phyloP scores from a whole-genome alignment of 768 basidiomycete species.

The Crassisporium funariophilum region DNA sequence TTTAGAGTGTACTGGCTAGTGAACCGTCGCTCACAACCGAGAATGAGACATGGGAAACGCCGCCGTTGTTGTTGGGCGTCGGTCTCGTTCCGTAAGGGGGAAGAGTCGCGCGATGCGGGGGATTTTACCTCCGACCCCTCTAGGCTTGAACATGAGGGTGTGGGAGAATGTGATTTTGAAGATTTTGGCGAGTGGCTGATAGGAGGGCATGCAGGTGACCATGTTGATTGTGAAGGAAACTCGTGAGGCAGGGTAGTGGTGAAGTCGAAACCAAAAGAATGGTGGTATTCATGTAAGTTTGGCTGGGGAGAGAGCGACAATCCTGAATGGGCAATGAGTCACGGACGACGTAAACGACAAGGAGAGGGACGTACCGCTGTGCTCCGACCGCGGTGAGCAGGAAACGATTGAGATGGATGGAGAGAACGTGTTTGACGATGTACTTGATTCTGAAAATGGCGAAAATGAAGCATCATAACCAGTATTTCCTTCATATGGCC shows the following conservation, averaged over 20 bases:
- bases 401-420: constrained; percentile 33
- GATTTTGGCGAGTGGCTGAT: constrained; percentile 20
- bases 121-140: constrained; percentile 23
- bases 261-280: constrained; percentile 36
- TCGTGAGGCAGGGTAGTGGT: constrained; percentile 27
- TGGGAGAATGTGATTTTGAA: constrained; percentile 25
- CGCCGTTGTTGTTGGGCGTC: constrained; percentile 37
- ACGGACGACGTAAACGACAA: neutral
- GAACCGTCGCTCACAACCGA: constrained; percentile 50
- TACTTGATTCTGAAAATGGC: constrained; percentile 19
- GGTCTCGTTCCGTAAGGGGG: constrained; percentile 34
- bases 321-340: constrained; percentile 12
- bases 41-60: constrained; percentile 49
- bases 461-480: constrained; percentile 26
- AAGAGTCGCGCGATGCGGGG: constrained; percentile 32
- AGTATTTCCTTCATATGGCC: constrained; percentile 28
- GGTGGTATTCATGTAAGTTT: constrained; percentile 30
- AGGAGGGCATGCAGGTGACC: constrained; percentile 14
- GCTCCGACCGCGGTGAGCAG: constrained; percentile 35
- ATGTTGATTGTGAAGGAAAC: constrained; percentile 21
- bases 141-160: constrained; percentile 28
- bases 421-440: constrained; percentile 23
- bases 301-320: constrained; percentile 36
- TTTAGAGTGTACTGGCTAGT: constrained; percentile 57
- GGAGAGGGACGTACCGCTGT: constrained; percentile 27